These are phyloP conservation scores for Simplicillium aogashimaense DNA, from an alignment of 2,329 filamentous ascomycete genomes.

Conservation along the genomic window DNA sequence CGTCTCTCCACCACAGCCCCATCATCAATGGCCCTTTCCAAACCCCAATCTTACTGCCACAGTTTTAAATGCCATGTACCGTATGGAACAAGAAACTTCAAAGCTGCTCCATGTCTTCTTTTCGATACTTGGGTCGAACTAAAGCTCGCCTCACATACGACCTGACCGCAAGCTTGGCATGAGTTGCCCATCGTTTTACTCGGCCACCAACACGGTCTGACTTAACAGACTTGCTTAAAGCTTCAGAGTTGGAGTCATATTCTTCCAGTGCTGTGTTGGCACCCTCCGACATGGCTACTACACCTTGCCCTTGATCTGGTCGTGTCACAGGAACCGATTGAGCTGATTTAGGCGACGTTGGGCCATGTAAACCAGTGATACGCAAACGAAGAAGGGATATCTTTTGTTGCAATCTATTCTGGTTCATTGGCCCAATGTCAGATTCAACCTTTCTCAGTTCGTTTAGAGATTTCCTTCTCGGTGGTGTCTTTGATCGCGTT, in stretches of 20 bases:
- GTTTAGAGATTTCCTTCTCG: not conserved
- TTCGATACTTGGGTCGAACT: slow-evolving; percentile 14
- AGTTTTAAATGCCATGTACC: not conserved
- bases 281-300: not conserved
- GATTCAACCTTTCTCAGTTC: not conserved
- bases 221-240: slow-evolving; percentile 6
- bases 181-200: slow-evolving; percentile 22
- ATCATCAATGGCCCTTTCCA: no score
- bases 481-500: slow-evolving; percentile 6
- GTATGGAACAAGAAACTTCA: not conserved
- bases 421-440: no score
- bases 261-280: not conserved
- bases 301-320: no score
- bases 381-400: no score
- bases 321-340: no score
- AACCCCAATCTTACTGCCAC: no score
- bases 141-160: slow-evolving; percentile 21
- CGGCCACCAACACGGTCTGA: slow-evolving; percentile 14
- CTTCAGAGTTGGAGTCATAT: slow-evolving; percentile 1
- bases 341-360: no score
- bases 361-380: no score
- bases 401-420: no score
- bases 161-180: slow-evolving; percentile 20
- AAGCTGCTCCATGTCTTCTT: not conserved
- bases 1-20: no score